Conservation (phyloP, 306 rosid genomes). For the Mimosa bimucronata region DNA sequence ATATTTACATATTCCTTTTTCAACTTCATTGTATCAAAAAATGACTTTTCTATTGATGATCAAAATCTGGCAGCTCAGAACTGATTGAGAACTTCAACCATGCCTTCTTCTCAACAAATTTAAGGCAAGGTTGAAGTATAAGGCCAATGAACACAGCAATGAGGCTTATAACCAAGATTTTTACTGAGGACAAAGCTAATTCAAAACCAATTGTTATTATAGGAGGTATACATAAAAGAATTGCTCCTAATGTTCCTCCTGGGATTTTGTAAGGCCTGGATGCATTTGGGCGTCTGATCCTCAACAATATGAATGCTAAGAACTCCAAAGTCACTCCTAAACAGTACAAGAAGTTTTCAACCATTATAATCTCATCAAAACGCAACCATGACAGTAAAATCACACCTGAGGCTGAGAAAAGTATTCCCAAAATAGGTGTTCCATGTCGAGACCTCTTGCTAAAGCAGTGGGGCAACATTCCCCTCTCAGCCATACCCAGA, state of each 20-base stretch:
- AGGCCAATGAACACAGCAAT: constrained; percentile 67
- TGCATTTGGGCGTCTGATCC: constrained; percentile 62
- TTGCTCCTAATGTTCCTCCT: constrained; percentile 64
- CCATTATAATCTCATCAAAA: constrained; percentile 86
- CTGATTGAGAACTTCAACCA: constrained; percentile 78
- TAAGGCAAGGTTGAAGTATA: constrained; percentile 73
- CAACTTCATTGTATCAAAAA: neutral
- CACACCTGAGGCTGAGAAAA: constrained; percentile 88
- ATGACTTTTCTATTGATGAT: constrained; percentile 16
- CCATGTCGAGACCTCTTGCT: constrained; percentile 75
- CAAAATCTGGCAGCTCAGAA: constrained; percentile 66
- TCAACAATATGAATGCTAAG: constrained; percentile 65
- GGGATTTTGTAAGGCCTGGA: constrained; percentile 83
- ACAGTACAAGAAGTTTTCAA: constrained; percentile 90
- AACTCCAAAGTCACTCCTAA: constrained; percentile 94
- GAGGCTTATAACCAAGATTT: constrained; percentile 61
- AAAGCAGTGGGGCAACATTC: constrained; percentile 84
- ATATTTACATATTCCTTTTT: neutral
- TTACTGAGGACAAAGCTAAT: constrained; percentile 63
- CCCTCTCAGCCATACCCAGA: constrained; percentile 95
- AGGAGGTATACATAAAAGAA: constrained; percentile 76
- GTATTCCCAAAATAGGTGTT: constrained; percentile 82
- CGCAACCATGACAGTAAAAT: constrained; percentile 82
- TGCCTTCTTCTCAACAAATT: constrained; percentile 58
- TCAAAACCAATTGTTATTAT: constrained; percentile 69